phyloP scores from a whole-genome alignment of 139 green algal genomes.

The Picochlorum sp. region DNA sequence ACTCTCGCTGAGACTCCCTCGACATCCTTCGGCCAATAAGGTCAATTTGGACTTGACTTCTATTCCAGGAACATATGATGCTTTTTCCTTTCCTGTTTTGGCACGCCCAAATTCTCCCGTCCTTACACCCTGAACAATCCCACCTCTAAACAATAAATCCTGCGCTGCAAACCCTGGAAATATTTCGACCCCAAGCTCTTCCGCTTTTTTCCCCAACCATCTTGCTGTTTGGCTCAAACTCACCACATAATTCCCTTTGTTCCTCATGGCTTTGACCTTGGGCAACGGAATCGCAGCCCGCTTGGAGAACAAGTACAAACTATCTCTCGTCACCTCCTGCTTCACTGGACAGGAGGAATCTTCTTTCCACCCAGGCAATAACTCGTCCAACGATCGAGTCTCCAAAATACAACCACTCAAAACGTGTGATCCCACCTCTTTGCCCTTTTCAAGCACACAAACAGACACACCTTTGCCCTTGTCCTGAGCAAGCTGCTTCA shows the following conservation, averaged over 20 bases:
- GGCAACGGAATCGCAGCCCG: constrained; percentile 35
- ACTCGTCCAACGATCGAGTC: constrained; percentile 69
- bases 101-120: constrained; percentile 73
- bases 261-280: constrained; percentile 61
- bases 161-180: constrained; percentile 74
- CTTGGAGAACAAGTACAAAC: constrained; percentile 44
- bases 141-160: constrained; percentile 43
- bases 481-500: constrained; percentile 70
- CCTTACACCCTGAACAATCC: constrained; percentile 56
- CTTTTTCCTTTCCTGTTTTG: constrained; percentile 55
- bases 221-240: constrained; percentile 58
- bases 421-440: constrained; percentile 75
- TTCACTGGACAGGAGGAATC: constrained; percentile 27
- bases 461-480: constrained; percentile 65
- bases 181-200: constrained; percentile 83
- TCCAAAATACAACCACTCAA: constrained; percentile 87
- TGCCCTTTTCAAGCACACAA: constrained; percentile 88
- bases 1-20: constrained; percentile 75
- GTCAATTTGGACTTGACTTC: constrained; percentile 69
- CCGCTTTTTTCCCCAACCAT: constrained; percentile 72
- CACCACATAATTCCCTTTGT: constrained; percentile 84
- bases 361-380: constrained; percentile 74
- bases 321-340: constrained; percentile 26
- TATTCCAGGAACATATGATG: constrained; percentile 58
- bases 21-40: constrained; percentile 84